These are phyloP conservation scores for Yarrowia galli DNA, from an alignment of 1,139 yeast species.

Conservation along the genomic window DNA sequence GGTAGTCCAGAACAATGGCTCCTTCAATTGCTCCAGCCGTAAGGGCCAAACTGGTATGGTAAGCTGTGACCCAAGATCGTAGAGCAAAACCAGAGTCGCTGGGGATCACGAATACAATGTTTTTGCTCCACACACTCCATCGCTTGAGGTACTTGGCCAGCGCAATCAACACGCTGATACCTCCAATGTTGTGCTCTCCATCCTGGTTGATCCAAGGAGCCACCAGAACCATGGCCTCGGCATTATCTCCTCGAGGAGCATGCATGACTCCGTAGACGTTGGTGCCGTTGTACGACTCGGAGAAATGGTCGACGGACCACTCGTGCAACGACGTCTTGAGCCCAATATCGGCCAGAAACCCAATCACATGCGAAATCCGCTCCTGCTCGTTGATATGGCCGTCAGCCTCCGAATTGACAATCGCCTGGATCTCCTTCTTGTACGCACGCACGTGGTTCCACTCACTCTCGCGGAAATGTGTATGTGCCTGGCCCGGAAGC, in stretches of 20 bases:
- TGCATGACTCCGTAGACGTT: conserved; percentile 85
- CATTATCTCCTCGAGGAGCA: conserved; percentile 95
- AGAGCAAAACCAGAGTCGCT: conserved; percentile 72
- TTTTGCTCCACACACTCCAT: conserved; percentile 96
- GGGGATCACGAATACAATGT: conserved; percentile 85
- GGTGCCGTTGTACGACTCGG: conserved; percentile 56
- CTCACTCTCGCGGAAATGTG: conserved; percentile 91
- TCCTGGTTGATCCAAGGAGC: conserved; percentile 83
- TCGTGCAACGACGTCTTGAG: conserved; percentile 65
- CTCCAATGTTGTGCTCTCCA: conserved; percentile 73
- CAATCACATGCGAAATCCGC: conserved; percentile 57
- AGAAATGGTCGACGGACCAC: conserved; percentile 50
- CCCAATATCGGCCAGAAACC: conserved; percentile 77
- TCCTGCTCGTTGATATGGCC: conserved; percentile 46
- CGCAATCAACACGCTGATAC: conserved; percentile 73
- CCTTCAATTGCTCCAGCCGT: conserved; percentile 98
- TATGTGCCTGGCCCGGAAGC: conserved; percentile 94
- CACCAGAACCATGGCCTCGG: conserved; percentile 91
- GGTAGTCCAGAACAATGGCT: conserved; percentile 84
- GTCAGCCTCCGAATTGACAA: conserved; percentile 45
- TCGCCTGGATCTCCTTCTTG: conserved; percentile 62
- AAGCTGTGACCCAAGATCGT: conserved; percentile 92
- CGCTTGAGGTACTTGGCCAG: conserved; percentile 79
- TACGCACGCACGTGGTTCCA: conserved; percentile 93
- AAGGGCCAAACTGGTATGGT: conserved; percentile 81